Evolutionary conservation across 148 eudicot genomes (phyloP).

Genomic region (Cornus kousa): DNA sequence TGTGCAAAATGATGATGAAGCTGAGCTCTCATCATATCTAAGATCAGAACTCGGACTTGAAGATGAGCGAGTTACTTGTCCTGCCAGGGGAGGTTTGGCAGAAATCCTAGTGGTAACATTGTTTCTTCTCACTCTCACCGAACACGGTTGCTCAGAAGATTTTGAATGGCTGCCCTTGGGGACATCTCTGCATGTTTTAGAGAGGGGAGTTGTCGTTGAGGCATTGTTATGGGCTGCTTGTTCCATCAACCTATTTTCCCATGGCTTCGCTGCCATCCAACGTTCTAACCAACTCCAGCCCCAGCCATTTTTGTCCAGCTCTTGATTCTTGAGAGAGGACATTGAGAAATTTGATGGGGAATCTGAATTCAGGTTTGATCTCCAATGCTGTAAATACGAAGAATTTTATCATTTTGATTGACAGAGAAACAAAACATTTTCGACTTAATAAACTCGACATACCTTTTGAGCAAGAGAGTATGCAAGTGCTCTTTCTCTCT

Average conservation of each 20-base stretch:
- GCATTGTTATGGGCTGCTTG: slow-evolving; percentile 37
- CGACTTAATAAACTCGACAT: background rate
- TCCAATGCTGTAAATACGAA: slow-evolving; percentile 47
- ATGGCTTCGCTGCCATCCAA: slow-evolving; percentile 97
- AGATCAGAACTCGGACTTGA: slow-evolving; percentile 88
- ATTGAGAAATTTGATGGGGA: slow-evolving; percentile 35
- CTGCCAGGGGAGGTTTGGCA: slow-evolving; percentile 58
- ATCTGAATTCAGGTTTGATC: slow-evolving; percentile 40
- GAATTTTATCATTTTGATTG: background rate
- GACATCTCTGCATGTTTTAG: slow-evolving; percentile 18
- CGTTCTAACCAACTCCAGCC: slow-evolving; percentile 97
- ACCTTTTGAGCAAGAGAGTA: slow-evolving; percentile 90
- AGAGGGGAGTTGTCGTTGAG: slow-evolving; percentile 53
- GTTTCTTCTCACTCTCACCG: slow-evolving; percentile 67
- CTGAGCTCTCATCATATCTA: slow-evolving; percentile 70
- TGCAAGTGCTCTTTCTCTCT: slow-evolving; percentile 93
- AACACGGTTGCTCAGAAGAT: slow-evolving; percentile 47
- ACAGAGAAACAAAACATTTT: background rate
- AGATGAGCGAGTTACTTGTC: slow-evolving; percentile 53
- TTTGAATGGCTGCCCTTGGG: slow-evolving; percentile 15
- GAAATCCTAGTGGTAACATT: slow-evolving; percentile 70
- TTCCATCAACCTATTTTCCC: slow-evolving; percentile 91
- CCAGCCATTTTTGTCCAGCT: slow-evolving; percentile 61
- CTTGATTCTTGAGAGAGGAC: slow-evolving; percentile 40
- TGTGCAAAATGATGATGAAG: slow-evolving; percentile 84